These are phyloP conservation scores for Penicillium waksmanii DNA, from an alignment of 495 filamentous ascomycete species.

Conservation along the genomic window DNA sequence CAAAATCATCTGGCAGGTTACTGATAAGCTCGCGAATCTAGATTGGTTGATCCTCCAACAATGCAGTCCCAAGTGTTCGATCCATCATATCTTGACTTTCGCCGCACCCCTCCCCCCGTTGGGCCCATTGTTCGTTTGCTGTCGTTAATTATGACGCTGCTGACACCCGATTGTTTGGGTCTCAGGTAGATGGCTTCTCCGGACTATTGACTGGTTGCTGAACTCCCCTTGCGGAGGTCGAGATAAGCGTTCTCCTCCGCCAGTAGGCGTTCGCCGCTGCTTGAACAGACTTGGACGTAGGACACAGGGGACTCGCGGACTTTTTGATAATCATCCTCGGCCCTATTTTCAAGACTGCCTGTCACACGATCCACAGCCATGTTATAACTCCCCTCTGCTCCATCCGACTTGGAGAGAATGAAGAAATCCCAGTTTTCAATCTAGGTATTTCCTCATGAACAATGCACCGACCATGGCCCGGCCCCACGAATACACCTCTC, in stretches of 20 bases:
- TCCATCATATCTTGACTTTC: slow-evolving; percentile 20
- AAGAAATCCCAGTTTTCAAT: neutral
- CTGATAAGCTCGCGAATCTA: slow-evolving; percentile 20
- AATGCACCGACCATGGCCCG: slow-evolving; percentile 36
- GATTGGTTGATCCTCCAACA: slow-evolving; percentile 21
- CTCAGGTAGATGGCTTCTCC: neutral
- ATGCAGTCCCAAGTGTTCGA: slow-evolving; percentile 8
- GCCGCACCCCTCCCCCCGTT: slow-evolving; percentile 4
- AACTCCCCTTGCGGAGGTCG: slow-evolving; percentile 31
- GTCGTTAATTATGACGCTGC: slow-evolving; percentile 1
- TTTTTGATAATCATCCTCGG: slow-evolving; percentile 5
- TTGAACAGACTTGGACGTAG: neutral
- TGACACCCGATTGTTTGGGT: neutral
- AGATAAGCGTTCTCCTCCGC: slow-evolving; percentile 39
- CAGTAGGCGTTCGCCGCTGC: slow-evolving; percentile 19
- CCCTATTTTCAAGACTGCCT: neutral
- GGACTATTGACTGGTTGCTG: slow-evolving; percentile 21
- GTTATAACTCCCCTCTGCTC: neutral
- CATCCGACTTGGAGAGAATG: neutral
- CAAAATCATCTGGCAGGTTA: neutral
- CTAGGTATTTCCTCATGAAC: slow-evolving; percentile 7
- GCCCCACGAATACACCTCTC: slow-evolving; percentile 36
- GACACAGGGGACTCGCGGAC: neutral
- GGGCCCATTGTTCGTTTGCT: neutral
- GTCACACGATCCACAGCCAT: neutral